Base-by-base conservation (phyloP, 208 protist genomes). In the Porcisia deanei region DNA sequence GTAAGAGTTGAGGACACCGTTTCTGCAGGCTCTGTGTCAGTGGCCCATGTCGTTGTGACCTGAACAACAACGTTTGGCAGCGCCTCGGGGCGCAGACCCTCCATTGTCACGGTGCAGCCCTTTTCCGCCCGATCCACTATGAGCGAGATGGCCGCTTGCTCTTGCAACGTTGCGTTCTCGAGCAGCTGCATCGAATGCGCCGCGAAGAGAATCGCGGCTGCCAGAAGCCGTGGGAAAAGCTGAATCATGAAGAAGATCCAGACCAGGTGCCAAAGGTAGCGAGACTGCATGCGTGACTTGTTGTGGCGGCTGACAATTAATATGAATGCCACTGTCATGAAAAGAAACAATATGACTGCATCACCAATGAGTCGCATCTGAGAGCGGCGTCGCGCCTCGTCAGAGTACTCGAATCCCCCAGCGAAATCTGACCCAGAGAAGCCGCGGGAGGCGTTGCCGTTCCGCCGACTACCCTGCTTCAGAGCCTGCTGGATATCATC, bases 191-290 rank as follows among this genome's bases (percentile, higher is more conserved):
- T 81, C 12, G 90, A 82, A 73, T 93, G 86, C 60, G 72, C 86
- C 2, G 89, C 88, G 61, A 91, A 96, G 45, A 96, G 74, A 65
- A 94, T 83, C 1, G 87, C 88, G 1, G 90, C 81, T 8, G 90
- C 84, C n/a, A 96, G 76, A 57, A 94, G 73, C 5, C 88, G 85
- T 3, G 90, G 89, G 76, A 94, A 92, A 18, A 94, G 59, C 69
- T 96, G 86, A 69, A 94, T 88, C 49, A 85, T 82, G 34, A 93
- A 85, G 80, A 93, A 93, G 59, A 96, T 92, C 68, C 78, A 67
- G 3, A 94, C 16, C 1, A 91, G 78, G 58, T 91, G 73, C 68
- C 65, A 75, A 57, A 94, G 73, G 71, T 94, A 84, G 30, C 84
- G 79, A 22, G 81, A 84, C 7, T 84, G 49, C 54, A 94, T 75